These are phyloP conservation scores for Naganishia sp. DNA, from an alignment of 1,284 basidiomycete species.

Conservation along the genomic window DNA sequence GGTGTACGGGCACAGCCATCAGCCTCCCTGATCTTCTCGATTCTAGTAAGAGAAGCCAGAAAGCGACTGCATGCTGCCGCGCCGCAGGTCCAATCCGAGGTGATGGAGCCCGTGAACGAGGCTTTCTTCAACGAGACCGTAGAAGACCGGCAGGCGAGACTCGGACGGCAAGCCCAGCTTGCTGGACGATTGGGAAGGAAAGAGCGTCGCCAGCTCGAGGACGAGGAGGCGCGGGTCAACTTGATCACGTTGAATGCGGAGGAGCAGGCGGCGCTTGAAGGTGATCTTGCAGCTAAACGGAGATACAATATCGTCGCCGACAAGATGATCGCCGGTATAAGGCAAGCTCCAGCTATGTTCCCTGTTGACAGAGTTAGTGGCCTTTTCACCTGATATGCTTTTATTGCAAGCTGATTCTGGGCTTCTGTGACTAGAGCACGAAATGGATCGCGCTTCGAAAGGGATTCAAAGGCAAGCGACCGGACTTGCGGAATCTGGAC, in stretches of 20 bases:
- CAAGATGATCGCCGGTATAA: constrained; percentile 81
- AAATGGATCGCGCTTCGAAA: constrained; percentile 24
- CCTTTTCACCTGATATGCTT: not conserved
- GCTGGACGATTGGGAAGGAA: constrained; percentile 14
- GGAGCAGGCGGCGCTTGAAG: constrained; percentile 50
- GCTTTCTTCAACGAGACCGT: constrained; percentile 6
- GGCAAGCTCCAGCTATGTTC: constrained; percentile 81
- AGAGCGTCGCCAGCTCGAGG: constrained; percentile 18
- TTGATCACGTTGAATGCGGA: constrained; percentile 16
- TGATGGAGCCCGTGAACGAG: constrained; percentile 13
- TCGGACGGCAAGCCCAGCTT: constrained; percentile 1
- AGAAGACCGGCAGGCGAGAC: constrained; percentile 10
- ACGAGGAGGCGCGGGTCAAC: constrained; percentile 22
- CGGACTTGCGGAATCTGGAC: constrained; percentile 24
- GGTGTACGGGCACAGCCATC: no score
- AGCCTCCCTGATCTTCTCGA: not conserved
- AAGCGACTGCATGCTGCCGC: constrained; percentile 4
- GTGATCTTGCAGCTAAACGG: constrained; percentile 53
- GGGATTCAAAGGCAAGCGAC: constrained; percentile 8
- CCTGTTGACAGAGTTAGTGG: constrained; percentile 67
- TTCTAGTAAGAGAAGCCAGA: constrained; percentile 28
- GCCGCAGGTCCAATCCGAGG: constrained; percentile 5
- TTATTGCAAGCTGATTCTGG: not conserved
- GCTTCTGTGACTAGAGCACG: constrained; percentile 1
- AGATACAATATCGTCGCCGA: constrained; percentile 81